A percentile compares a stretch with the other conserved stretches of the same genome.
These are phyloP conservation scores for Diaporthe vexans DNA, from an alignment of 2,329 filamentous ascomycete species.

Conservation along the genomic window DNA sequence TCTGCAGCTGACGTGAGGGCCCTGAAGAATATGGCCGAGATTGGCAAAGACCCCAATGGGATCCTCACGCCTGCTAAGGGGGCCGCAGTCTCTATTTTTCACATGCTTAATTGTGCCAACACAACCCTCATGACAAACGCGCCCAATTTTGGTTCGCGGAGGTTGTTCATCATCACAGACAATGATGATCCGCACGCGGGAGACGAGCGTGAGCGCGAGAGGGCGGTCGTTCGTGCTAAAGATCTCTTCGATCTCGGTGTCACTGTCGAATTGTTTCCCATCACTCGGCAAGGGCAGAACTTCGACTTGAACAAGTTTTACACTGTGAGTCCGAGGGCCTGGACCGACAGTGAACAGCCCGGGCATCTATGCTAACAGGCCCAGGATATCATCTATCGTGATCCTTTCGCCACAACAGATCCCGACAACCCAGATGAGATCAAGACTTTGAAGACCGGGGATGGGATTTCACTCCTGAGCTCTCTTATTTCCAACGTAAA, in stretches of 20 bases:
- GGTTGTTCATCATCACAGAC: slow-evolving; percentile 96
- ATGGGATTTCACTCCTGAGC: slow-evolving; percentile 83
- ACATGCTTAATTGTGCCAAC: slow-evolving; percentile 93
- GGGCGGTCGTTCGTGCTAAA: slow-evolving; percentile 88
- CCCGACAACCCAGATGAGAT: slow-evolving; percentile 72
- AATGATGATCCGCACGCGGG: slow-evolving; percentile 86
- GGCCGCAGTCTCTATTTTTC: slow-evolving; percentile 80
- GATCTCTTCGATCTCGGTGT: slow-evolving; percentile 96
- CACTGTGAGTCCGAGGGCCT: slow-evolving; percentile 73
- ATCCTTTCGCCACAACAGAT: slow-evolving; percentile 72
- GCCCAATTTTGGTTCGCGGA: slow-evolving; percentile 91
- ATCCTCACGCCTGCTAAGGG: slow-evolving; percentile 80
- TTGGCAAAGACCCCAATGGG: slow-evolving; percentile 78
- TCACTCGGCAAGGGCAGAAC: slow-evolving; percentile 76
- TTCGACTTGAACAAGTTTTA: slow-evolving; percentile 93
- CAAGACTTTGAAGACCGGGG: slow-evolving; percentile 75
- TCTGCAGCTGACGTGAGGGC: slow-evolving; percentile 88
- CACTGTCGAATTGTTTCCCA: slow-evolving; percentile 92
- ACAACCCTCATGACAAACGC: slow-evolving; percentile 97
- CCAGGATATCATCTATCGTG: slow-evolving; percentile 91
- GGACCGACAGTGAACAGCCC: too few species aligned
- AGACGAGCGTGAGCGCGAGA: slow-evolving; percentile 79
- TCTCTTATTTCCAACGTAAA: slow-evolving; percentile 90
- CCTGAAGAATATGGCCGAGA: slow-evolving; percentile 81
- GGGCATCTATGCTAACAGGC: neutral